These are phyloP conservation scores for Boletus vermiculosoides DNA, from an alignment of 768 basidiomycete genomes.

Conservation along the genomic window DNA sequence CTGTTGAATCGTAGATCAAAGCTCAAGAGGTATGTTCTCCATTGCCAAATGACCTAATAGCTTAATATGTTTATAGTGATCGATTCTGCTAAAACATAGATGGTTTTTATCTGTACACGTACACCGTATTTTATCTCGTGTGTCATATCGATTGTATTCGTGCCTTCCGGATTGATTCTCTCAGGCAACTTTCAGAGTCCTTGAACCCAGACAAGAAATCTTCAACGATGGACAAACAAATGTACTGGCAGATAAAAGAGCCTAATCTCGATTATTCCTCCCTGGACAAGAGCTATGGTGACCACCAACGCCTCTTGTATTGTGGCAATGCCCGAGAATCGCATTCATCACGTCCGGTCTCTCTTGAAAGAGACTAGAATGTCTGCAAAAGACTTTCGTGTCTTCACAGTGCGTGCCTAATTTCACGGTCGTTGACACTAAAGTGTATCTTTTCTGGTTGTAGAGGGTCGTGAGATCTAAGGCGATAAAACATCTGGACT, in stretches of 20 bases:
- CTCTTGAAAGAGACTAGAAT: not conserved
- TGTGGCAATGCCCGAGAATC: slow-evolving; percentile 11
- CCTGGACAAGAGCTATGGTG: slow-evolving; percentile 2
- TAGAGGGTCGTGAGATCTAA: slow-evolving; percentile 3
- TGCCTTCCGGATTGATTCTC: not conserved
- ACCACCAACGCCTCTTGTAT: not conserved
- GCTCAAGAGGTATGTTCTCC: slow-evolving; percentile 66
- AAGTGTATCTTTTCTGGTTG: not conserved
- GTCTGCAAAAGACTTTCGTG: not conserved
- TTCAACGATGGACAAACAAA: slow-evolving; percentile 8
- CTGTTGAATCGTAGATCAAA: slow-evolving; percentile 78
- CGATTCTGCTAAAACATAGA: slow-evolving; percentile 42
- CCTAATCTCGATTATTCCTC: no score
- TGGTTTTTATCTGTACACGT: slow-evolving; percentile 13
- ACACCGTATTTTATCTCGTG: slow-evolving; percentile 1
- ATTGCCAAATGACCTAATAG: not conserved
- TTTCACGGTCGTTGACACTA: not conserved
- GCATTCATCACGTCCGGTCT: not conserved
- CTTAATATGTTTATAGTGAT: slow-evolving; percentile 33
- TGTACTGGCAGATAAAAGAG: not conserved
- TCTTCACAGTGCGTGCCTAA: slow-evolving; percentile 11
- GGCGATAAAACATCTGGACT: not conserved
- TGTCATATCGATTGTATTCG: slow-evolving; percentile 20
- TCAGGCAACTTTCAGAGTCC: not conserved
- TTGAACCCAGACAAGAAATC: slow-evolving; percentile 3